Conservation (phyloP, 2,329 filamentous ascomycete genomes). For the Colletotrichum neosansevieriae region DNA sequence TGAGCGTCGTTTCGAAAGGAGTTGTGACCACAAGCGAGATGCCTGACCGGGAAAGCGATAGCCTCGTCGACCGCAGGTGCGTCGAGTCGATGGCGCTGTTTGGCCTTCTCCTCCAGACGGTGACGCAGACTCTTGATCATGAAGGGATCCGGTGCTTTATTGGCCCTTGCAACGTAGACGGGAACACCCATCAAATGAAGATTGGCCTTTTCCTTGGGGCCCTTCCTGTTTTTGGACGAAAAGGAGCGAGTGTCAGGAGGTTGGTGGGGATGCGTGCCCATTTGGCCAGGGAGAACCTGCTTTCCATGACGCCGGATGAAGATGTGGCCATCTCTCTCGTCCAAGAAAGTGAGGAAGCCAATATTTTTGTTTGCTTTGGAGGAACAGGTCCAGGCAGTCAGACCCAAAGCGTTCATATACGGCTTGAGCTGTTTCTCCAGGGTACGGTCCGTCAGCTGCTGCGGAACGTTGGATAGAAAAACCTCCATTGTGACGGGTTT, state of each 20-base stretch:
- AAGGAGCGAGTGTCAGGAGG: neutral
- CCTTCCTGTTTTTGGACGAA: conserved; percentile 3
- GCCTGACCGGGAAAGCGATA: conserved; percentile 39
- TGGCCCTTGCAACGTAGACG: conserved; percentile 51
- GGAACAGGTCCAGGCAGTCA: conserved; percentile 57
- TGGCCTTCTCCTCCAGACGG: conserved; percentile 46
- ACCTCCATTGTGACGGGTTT: conserved; percentile 56
- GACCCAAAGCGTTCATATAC: conserved; percentile 54
- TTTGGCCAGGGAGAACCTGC: conserved; percentile 28
- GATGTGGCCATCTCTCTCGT: conserved; percentile 50
- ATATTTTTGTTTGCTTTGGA: conserved; percentile 52
- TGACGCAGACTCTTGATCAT: conserved; percentile 52
- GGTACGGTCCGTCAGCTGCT: conserved; percentile 51
- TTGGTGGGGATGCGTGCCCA: neutral
- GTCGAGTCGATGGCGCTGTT: conserved; percentile 40
- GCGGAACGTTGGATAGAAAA: conserved; percentile 57
- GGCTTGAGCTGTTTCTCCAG: conserved; percentile 55
- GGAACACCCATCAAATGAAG: conserved; percentile 47
- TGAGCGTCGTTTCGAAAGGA: conserved; percentile 50
- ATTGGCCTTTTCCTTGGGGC: conserved; percentile 44
- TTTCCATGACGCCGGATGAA: conserved; percentile 58
- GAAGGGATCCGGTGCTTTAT: conserved; percentile 50
- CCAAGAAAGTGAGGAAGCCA: conserved; percentile 59
- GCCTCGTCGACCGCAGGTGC: conserved; percentile 41
- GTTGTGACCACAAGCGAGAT: conserved; percentile 60